Evolutionary conservation across 306 rosid species (phyloP).

Genomic region (Quercus mongolica): DNA sequence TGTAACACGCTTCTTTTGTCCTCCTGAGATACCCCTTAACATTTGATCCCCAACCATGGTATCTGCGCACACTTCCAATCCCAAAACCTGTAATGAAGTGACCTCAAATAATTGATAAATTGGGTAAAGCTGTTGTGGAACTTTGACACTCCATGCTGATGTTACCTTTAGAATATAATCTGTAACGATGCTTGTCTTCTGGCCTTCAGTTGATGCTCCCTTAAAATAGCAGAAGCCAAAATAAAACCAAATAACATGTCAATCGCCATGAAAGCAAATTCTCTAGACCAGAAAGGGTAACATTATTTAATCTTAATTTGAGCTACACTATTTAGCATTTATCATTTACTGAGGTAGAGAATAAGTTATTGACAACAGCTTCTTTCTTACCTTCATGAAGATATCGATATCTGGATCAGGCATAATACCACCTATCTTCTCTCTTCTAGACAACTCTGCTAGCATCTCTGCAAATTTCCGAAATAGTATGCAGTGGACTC

Average conservation of each 20-base stretch:
- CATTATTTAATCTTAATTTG: no score
- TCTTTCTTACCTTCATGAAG: conserved; percentile 41
- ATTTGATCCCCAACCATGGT: conserved; percentile 40
- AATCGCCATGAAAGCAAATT: no score
- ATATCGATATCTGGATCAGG: conserved; percentile 52
- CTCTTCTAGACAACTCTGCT: conserved; percentile 47
- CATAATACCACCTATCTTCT: conserved; percentile 34
- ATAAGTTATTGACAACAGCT: not conserved
- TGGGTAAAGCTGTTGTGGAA: not conserved
- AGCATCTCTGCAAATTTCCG: conserved; percentile 33
- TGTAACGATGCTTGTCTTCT: conserved; percentile 27
- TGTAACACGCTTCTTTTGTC: conserved; percentile 52
- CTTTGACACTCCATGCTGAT: not conserved
- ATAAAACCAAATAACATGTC: not conserved
- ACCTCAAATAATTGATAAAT: not conserved
- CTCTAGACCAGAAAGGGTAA: no score
- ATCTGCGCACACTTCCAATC: conserved; percentile 45
- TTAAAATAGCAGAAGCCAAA: not conserved
- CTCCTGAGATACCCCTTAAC: conserved; percentile 52
- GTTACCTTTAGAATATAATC: conserved; percentile 43
- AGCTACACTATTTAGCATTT: no score
- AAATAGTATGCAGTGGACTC: not conserved
- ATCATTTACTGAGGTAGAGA: no score
- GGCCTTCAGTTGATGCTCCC: conserved; percentile 37
- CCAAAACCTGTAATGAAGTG: conserved; percentile 30